Percentiles rank a stretch among this genome's conserved stretches.
Conservation (phyloP, 345 rosid species). For the Raphanus raphanistrum region DNA sequence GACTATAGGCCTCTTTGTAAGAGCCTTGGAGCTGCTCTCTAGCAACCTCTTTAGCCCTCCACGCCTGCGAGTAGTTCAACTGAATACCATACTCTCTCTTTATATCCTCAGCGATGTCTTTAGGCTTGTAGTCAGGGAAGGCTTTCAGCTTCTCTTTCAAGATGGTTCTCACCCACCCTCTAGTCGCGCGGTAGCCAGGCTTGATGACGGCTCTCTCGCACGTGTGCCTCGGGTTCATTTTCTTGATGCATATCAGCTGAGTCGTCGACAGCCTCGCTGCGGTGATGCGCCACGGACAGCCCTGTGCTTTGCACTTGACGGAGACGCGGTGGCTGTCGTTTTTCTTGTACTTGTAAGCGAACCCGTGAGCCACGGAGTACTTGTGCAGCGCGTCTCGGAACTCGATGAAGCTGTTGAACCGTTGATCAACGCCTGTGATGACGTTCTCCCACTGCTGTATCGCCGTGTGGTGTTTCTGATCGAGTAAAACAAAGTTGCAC, state of each 20-base stretch:
- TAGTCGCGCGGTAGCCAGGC: constrained; percentile 82
- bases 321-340: constrained; percentile 87
- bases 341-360: constrained; percentile 88
- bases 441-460: constrained; percentile 85
- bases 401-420: constrained; percentile 75
- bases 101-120: constrained; percentile 88
- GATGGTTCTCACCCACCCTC: constrained; percentile 93
- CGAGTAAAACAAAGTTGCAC: constrained; percentile 43
- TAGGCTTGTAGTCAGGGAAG: constrained; percentile 85
- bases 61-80: constrained; percentile 86
- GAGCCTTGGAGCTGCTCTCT: constrained; percentile 97
- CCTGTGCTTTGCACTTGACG: constrained; percentile 83
- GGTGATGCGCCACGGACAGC: constrained; percentile 94
- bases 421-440: constrained; percentile 88
- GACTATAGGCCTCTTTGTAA: constrained; percentile 79
- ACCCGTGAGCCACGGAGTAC: constrained; percentile 83
- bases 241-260: constrained; percentile 79
- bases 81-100: constrained; percentile 87
- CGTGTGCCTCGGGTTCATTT: constrained; percentile 76
- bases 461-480: constrained; percentile 58
- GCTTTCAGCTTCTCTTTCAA: constrained; percentile 83
- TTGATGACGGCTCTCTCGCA: constrained; percentile 81
- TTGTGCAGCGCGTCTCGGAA: constrained; percentile 91
- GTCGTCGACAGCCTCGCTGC: constrained; percentile 84
- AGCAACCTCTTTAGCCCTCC: constrained; percentile 93